Base-by-base conservation (phyloP, 2,329 filamentous ascomycete species). In the Ophiostoma quercus region DNA sequence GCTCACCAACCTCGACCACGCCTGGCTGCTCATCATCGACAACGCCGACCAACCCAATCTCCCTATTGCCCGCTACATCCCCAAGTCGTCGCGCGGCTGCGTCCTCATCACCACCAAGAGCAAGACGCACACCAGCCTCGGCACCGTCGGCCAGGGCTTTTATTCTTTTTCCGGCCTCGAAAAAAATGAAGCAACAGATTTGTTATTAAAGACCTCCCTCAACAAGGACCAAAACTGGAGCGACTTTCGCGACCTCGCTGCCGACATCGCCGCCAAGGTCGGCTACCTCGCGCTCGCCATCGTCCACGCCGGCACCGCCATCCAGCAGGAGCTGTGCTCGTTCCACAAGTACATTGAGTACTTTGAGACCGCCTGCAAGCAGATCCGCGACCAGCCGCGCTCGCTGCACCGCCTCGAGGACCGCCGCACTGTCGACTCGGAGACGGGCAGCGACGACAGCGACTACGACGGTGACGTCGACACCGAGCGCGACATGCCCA, bases 1-100 rank as follows among this genome's bases (percentile, higher is more conserved):
- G 67, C 67, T 68, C 16, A 25, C 51, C 8, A 60, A 37, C 5
- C 67, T 68, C 1, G 43, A 32, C 32, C 34, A 68, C 29, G n/a
- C 67, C 4, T 68, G 67, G 67, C 67, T 68, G 29, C 67, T 68
- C 51, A 68, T 68, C 29, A 43, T 60, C 47, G 67, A 68, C 67
- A 68, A 68, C 47, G 67, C 67, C 16, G 67, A 68, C 67, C 43
- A 68, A 11, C 67, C 67, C 32, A n/a, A 22, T 32, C 43, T 68
- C 16, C 41, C 60, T 25, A 51, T 68, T 16, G 51, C 32, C 25
- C 29, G 39, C 32, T 68, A 68, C 32, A 37, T 68, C 8, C 67
- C 67, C 29, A 22, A n/a, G 29, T 32, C 29, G 9, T 22, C 54
- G 7, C 25, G 14, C 29, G 67, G 67, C 16, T 57, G 67, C 19